These are phyloP conservation scores for Coriaria nepalensis DNA, from an alignment of 306 rosid genomes.

Conservation along the genomic window DNA sequence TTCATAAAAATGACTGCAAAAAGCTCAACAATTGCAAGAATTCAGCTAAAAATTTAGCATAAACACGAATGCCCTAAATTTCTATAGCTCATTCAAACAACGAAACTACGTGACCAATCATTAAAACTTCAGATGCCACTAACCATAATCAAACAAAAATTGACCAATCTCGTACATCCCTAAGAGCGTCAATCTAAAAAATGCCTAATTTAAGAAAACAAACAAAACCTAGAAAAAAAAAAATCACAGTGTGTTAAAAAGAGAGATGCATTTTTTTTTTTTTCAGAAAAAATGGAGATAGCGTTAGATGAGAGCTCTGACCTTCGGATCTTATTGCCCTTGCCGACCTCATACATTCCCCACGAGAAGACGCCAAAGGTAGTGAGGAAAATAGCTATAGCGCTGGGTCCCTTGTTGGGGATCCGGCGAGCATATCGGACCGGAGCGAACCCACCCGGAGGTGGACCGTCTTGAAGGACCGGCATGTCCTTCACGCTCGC, in stretches of 20 bases:
- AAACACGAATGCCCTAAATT: no score
- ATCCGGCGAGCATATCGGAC: conserved; percentile 96
- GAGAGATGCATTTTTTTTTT: no score
- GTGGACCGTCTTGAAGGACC: conserved; percentile 94
- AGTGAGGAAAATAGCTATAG: conserved; percentile 65
- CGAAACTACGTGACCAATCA: no score
- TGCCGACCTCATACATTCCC: conserved; percentile 98
- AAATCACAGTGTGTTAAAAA: no score
- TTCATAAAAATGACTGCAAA: no score
- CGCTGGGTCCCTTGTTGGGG: conserved; percentile 84
- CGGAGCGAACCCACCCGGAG: conserved; percentile 96
- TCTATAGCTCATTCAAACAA: no score
- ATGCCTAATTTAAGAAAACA: neutral
- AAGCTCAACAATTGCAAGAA: no score
- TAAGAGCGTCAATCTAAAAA: neutral
- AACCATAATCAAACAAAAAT: conserved; percentile 2
- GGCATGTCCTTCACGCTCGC: conserved; percentile 99
- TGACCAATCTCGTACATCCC: neutral
- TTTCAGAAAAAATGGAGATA: neutral
- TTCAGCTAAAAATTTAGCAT: no score
- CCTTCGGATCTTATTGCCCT: conserved; percentile 98
- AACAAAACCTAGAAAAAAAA: neutral
- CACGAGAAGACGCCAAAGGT: conserved; percentile 77
- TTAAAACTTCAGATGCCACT: no score
- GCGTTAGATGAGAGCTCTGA: neutral